These are phyloP conservation scores for Monocercomonoides exilis DNA, from an alignment of 78 protist species.

Conservation along the genomic window DNA sequence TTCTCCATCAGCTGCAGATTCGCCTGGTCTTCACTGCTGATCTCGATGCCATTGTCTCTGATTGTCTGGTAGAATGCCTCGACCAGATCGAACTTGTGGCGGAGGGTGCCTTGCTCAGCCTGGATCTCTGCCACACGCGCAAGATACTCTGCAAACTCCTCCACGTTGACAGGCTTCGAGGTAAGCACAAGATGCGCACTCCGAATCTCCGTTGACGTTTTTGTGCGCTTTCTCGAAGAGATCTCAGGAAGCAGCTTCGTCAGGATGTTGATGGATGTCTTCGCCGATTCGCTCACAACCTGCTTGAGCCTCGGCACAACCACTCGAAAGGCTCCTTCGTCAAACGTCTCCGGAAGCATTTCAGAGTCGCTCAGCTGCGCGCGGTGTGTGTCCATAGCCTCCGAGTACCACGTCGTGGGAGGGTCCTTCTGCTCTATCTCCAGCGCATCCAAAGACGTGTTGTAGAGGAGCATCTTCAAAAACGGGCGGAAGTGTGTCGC, in stretches of 20 bases:
- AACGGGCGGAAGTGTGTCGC: not conserved
- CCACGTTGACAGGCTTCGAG: not conserved
- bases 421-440: not conserved
- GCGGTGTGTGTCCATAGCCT: not conserved
- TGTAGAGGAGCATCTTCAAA: not conserved
- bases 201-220: not conserved
- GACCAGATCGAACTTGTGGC: not conserved
- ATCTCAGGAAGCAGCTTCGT: slow-evolving; percentile 31
- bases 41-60: not conserved
- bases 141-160: not conserved
- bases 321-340: not conserved
- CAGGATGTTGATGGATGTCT: not conserved
- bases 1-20: not conserved
- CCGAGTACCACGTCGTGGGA: not conserved
- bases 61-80: not conserved
- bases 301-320: not conserved
- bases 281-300: slow-evolving; percentile 15
- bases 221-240: not conserved
- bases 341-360: not conserved
- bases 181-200: not conserved
- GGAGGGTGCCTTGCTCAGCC: not conserved
- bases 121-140: not conserved
- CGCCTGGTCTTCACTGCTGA: not conserved
- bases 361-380: not conserved
- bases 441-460: not conserved